Evolutionary conservation across 2,329 filamentous ascomycete genomes (phyloP).

Genomic region (Aspergillus sp.): DNA sequence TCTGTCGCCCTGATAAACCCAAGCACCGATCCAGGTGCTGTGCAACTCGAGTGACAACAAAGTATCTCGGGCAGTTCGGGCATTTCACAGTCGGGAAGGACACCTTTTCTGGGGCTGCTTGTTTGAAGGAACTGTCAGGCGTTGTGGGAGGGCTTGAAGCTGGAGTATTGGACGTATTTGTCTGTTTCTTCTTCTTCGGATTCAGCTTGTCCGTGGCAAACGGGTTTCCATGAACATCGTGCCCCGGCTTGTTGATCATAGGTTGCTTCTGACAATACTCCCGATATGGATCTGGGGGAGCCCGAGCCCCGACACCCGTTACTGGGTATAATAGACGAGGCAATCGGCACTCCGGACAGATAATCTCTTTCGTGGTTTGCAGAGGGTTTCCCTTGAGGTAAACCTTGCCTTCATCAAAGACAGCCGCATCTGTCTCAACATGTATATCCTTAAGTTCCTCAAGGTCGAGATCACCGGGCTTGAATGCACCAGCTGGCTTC

Average conservation of each 20-base stretch:
- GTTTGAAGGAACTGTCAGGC: conserved; percentile 36
- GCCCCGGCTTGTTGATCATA: conserved; percentile 58
- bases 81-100: conserved; percentile 52
- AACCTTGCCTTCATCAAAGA: conserved; percentile 56
- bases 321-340: conserved; percentile 61
- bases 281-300: conserved; percentile 51
- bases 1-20: conserved; percentile 57
- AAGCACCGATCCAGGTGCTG: conserved; percentile 65
- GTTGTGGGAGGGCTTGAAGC: conserved; percentile 39
- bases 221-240: conserved; percentile 63
- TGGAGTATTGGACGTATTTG: conserved; percentile 37
- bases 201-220: conserved; percentile 48
- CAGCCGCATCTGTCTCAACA: conserved; percentile 54
- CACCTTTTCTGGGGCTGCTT: conserved; percentile 32
- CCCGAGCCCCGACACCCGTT: conserved; percentile 52
- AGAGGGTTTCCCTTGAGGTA: conserved; percentile 61
- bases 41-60: conserved; percentile 62
- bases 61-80: conserved; percentile 62
- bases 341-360: conserved; percentile 62
- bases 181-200: conserved; percentile 48
- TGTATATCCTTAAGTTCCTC: conserved; percentile 38
- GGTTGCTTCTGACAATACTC: conserved; percentile 64
- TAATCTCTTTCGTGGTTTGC: conserved; percentile 60
- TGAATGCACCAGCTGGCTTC: conserved; percentile 36
- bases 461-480: conserved; percentile 38